Base-by-base conservation (phyloP, 1,284 basidiomycete genomes). In the Naganishia sp. region DNA sequence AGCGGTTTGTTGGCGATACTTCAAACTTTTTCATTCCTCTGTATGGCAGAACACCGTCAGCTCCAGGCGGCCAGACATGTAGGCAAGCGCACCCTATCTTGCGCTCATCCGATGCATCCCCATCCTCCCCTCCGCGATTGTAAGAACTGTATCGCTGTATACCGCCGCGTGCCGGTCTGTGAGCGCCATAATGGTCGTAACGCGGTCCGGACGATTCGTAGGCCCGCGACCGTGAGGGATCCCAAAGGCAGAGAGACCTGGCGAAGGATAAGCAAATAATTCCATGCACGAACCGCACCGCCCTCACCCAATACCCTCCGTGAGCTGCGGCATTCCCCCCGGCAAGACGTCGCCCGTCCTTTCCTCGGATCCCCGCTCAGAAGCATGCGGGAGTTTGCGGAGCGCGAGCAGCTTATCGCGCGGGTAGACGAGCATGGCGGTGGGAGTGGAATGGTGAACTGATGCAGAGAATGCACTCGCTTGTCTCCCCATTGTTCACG, bases 1-100 rank as follows among this genome's bases (percentile, higher is more conserved):
- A 59, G n/a, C 56, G 23, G 31, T 59, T 59, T 31, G 56, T 59
- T 25, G 56, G 56, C 16, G 56, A 59, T 10, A 45, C 48, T 48
- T 59, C 56, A 15, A 59, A 7, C 31, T 59, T 59, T 25, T 48
- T 59, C 28, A 39, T n/a, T 15, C 28, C 44, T 48, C 13, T 49
- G 16, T n/a, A 15, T 7, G 45, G 6, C 9, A 28, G 18, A 44
- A 23, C 6, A 44, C 5, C 10, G 39, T 44, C 6, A n/a, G 23
- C 55, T 56, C 9, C 1, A 6, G 21, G 10, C 5, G 31, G 23
- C 15, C 3, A 52, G 23, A 54, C 31, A 36, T n/a, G 52, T 13
- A 11, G 2, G 48, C 25, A 15, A 46, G 45, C 45, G 7, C 10
- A 46, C 18, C 45, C 18, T 46, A 15, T 15, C 16, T 46, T n/a